These are phyloP conservation scores for Porcisia deanei DNA, from an alignment of 208 protist species.

Conservation along the genomic window DNA sequence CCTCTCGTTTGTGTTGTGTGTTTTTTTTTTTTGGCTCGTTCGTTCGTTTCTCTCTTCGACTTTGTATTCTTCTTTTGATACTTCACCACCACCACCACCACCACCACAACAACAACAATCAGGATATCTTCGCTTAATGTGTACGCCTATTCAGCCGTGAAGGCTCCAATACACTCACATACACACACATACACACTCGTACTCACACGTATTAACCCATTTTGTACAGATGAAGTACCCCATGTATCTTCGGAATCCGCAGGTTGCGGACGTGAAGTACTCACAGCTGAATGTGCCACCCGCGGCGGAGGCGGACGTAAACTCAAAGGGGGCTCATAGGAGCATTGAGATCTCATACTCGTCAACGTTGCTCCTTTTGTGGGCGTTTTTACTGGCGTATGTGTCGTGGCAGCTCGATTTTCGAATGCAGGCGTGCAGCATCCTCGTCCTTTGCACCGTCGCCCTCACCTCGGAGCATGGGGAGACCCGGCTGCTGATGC, in stretches of 20 bases:
- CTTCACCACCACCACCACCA: neutral
- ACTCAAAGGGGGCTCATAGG: neutral
- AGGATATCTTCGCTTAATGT: neutral
- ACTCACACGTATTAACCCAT: neutral
- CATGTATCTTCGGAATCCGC: conserved; percentile 13
- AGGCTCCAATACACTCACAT: neutral
- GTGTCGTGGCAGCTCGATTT: conserved; percentile 52
- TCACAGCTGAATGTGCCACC: conserved; percentile 4
- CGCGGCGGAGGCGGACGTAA: neutral
- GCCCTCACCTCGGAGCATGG: conserved; percentile 70
- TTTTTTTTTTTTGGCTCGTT: neutral
- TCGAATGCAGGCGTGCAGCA: conserved; percentile 44
- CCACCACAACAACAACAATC: neutral
- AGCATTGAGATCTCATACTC: conserved; percentile 83
- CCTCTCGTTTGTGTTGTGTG: neutral
- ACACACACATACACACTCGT: too few species aligned
- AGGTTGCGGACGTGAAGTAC: neutral
- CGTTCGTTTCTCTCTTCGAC: neutral
- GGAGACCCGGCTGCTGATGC: conserved; percentile 76
- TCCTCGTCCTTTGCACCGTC: conserved; percentile 53
- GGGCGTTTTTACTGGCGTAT: conserved; percentile 50
- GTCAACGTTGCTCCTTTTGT: conserved; percentile 70
- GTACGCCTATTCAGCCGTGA: neutral
- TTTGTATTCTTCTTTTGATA: neutral
- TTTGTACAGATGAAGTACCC: conserved; percentile 15